These are phyloP conservation scores for Nevesoporus exiguus DNA, from an alignment of 768 basidiomycete species.

Conservation along the genomic window DNA sequence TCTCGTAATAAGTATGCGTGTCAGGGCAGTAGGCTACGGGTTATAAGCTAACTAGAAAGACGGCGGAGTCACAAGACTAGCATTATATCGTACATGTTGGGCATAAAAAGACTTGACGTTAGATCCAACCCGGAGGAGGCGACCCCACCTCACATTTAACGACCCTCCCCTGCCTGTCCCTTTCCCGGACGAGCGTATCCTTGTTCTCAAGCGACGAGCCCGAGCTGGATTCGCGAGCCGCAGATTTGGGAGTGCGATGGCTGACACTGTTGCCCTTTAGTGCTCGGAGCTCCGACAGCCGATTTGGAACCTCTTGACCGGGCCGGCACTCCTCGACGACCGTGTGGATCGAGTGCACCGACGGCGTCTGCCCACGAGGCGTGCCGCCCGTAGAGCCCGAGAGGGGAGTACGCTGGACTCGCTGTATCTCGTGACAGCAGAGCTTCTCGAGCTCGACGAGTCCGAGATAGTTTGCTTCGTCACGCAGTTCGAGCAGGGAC, in stretches of 20 bases:
- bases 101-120: slow-evolving; percentile 2
- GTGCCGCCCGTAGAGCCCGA: slow-evolving; percentile 38
- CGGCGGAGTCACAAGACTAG: neutral
- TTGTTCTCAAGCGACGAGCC: slow-evolving; percentile 13
- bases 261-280: neutral
- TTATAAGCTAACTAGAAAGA: neutral
- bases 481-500: slow-evolving; percentile 67
- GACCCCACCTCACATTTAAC: slow-evolving; percentile 4
- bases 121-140: slow-evolving; percentile 51
- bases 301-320: slow-evolving; percentile 1
- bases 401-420: slow-evolving; percentile 41
- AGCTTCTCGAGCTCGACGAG: slow-evolving; percentile 62
- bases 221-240: slow-evolving; percentile 5
- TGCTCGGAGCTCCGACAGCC: slow-evolving; percentile 6
- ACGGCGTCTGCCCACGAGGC: slow-evolving; percentile 43
- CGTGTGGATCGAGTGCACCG: slow-evolving; percentile 58
- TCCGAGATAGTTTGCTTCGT: slow-evolving; percentile 75
- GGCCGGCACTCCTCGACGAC: slow-evolving; percentile 52
- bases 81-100: neutral
- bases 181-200: slow-evolving; percentile 10
- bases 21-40: neutral
- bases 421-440: slow-evolving; percentile 63
- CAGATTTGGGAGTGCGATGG: neutral
- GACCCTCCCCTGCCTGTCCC: slow-evolving; percentile 8
- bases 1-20: neutral